Conservation (phyloP, 2,329 filamentous ascomycete genomes). For the Fusarium graminum region DNA sequence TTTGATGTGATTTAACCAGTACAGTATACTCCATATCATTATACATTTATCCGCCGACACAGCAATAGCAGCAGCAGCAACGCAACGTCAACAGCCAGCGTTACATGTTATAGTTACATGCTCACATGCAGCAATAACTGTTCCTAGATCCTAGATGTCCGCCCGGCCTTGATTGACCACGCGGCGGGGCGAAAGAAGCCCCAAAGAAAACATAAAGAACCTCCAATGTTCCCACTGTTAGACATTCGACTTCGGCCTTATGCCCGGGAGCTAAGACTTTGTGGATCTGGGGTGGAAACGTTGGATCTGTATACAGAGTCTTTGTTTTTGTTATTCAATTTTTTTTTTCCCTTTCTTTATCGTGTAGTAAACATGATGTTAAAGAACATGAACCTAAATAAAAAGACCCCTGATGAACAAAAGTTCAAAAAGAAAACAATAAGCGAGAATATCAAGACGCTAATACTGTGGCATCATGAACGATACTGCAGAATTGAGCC, state of each 20-base stretch:
- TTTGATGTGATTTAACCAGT: not conserved
- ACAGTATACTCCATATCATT: not conserved
- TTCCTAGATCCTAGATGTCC: slow-evolving; percentile 20
- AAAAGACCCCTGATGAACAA: slow-evolving; percentile 27
- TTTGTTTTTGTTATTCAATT: not conserved
- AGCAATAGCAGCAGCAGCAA: not conserved
- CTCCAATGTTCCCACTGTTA: slow-evolving; percentile 3
- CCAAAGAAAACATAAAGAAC: slow-evolving; percentile 33
- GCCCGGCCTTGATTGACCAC: not conserved
- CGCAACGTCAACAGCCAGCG: not conserved
- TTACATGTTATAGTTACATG: not conserved
- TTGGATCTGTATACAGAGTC: slow-evolving; percentile 5
- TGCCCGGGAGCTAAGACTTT: slow-evolving; percentile 26
- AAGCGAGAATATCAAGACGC: not conserved
- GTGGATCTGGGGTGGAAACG: slow-evolving; percentile 43
- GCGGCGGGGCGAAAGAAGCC: slow-evolving; percentile 28
- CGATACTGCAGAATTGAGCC: slow-evolving; percentile 21
- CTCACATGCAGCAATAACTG: slow-evolving; percentile 21
- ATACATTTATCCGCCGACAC: slow-evolving; percentile 14
- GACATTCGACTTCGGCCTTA: slow-evolving; percentile 28
- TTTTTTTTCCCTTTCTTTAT: not conserved
- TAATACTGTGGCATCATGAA: slow-evolving; percentile 13
- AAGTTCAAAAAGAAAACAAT: not conserved
- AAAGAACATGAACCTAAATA: slow-evolving; percentile 1
- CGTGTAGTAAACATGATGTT: not conserved